Percentiles rank a stretch among this genome's conserved stretches.
Conservation (phyloP, 495 filamentous ascomycete genomes). For the Extremus antarcticus region DNA sequence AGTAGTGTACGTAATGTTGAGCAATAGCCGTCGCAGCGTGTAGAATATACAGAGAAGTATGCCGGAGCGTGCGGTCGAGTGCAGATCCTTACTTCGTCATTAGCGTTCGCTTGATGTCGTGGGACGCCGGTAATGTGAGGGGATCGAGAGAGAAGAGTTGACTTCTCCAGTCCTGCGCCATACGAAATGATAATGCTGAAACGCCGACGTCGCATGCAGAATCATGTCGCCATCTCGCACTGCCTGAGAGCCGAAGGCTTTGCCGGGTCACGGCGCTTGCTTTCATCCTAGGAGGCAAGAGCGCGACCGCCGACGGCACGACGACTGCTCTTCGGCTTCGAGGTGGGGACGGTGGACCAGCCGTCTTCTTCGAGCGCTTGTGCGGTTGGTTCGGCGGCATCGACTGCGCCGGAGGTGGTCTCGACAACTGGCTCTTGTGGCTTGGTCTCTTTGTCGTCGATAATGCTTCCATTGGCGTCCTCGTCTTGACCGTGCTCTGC, state of each 20-base stretch:
- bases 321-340: constrained; percentile 19
- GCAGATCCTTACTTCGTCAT: too few relatives aligned
- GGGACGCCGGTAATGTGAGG: too few relatives aligned
- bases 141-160: not conserved
- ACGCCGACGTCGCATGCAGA: too few relatives aligned
- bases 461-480: constrained; percentile 30
- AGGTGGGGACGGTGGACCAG: constrained; percentile 17
- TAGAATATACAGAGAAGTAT: not conserved
- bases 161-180: not conserved
- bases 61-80: too few relatives aligned
- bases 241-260: not conserved
- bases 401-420: constrained; percentile 1
- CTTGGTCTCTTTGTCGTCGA: constrained; percentile 32
- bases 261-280: not conserved
- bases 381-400: constrained; percentile 13
- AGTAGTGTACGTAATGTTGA: not conserved
- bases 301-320: constrained; percentile 14
- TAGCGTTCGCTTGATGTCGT: too few relatives aligned
- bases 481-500: constrained; percentile 11
- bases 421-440: constrained; percentile 26
- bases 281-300: constrained; percentile 16
- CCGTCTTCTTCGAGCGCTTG: constrained; percentile 23
- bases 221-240: too few relatives aligned
- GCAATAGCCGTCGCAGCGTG: too few relatives aligned
- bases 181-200: not conserved